These are phyloP conservation scores for Lentinula sp. DNA, from an alignment of 768 basidiomycete species.

Conservation along the genomic window DNA sequence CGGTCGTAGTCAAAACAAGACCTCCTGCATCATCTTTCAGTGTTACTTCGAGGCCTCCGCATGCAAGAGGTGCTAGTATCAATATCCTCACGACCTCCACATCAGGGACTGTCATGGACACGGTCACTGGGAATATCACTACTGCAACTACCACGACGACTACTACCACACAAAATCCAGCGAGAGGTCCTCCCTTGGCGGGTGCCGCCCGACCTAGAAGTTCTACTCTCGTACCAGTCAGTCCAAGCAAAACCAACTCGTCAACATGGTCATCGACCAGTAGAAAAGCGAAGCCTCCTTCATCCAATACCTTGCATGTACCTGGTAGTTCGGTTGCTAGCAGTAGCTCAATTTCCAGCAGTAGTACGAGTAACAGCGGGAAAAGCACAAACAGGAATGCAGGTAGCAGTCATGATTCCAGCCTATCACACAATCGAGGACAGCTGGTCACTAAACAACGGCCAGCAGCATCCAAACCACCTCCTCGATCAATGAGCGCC, in stretches of 20 bases:
- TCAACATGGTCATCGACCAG: not conserved
- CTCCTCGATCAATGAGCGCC: not conserved
- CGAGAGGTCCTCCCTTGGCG: not conserved
- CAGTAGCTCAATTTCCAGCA: not conserved
- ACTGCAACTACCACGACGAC: slow-evolving; percentile 5
- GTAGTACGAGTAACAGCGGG: not conserved
- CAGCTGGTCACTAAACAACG: not conserved
- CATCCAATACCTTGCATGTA: not conserved
- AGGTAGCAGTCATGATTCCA: not conserved
- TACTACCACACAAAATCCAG: not conserved
- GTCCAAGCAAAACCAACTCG: not conserved
- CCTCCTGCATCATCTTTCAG: slow-evolving; percentile 53
- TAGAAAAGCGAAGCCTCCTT: not conserved
- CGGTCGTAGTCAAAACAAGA: slow-evolving; percentile 55
- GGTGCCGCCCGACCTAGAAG: not conserved
- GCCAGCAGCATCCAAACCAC: not conserved
- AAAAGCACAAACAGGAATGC: no score
- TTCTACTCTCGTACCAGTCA: not conserved
- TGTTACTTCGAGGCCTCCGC: slow-evolving; percentile 53
- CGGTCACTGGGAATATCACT: not conserved
- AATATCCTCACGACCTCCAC: not conserved
- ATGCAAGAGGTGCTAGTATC: slow-evolving; percentile 20
- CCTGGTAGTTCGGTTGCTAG: not conserved
- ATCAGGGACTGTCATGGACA: slow-evolving; percentile 4
- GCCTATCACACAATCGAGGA: not conserved